Evolutionary conservation across 2,329 filamentous ascomycete species (phyloP).

Genomic region (Aspergillus pseudotamarii): DNA sequence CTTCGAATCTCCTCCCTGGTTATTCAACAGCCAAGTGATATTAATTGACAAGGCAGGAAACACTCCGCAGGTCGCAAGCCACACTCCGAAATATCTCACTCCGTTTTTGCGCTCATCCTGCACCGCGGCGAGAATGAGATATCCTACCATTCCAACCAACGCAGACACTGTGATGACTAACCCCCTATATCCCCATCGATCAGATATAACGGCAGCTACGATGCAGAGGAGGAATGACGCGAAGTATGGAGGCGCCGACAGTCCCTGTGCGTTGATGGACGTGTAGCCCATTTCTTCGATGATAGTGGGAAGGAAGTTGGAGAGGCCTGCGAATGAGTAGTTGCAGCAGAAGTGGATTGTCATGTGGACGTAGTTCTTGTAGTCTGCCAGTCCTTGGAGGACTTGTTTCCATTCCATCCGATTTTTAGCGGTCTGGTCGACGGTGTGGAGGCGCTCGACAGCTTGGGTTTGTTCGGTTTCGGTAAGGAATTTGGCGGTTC

Average conservation of each 20-base stretch:
- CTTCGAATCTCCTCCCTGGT: conserved; percentile 30
- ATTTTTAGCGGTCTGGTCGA: conserved; percentile 29
- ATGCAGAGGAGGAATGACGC: conserved; percentile 39
- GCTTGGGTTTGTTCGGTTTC: conserved; percentile 53
- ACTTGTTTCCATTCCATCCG: conserved; percentile 37
- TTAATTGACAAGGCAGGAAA: conserved; percentile 28
- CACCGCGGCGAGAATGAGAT: conserved; percentile 34
- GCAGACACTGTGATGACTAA: conserved; percentile 34
- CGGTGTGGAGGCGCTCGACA: conserved; percentile 48
- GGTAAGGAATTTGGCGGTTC: conserved; percentile 45
- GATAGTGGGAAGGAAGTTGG: conserved; percentile 49
- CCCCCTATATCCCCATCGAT: conserved; percentile 41
- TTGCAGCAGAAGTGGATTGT: conserved; percentile 45
- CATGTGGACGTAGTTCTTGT: conserved; percentile 41
- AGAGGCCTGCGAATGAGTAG: conserved; percentile 41
- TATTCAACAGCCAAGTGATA: conserved; percentile 31
- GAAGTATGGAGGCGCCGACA: conserved; percentile 48
- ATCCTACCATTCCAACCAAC: conserved; percentile 35
- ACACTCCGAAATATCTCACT: conserved; percentile 42
- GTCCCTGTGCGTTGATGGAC: conserved; percentile 43
- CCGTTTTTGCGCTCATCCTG: conserved; percentile 27
- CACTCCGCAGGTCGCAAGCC: conserved; percentile 35
- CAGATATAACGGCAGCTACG: conserved; percentile 35
- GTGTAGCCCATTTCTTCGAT: conserved; percentile 45
- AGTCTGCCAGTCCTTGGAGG: conserved; percentile 37